Evolutionary conservation across 139 green algal species (phyloP), one percentile per base, ranked within the genome.

Genomic region (Coelastrella sp.): DNA sequence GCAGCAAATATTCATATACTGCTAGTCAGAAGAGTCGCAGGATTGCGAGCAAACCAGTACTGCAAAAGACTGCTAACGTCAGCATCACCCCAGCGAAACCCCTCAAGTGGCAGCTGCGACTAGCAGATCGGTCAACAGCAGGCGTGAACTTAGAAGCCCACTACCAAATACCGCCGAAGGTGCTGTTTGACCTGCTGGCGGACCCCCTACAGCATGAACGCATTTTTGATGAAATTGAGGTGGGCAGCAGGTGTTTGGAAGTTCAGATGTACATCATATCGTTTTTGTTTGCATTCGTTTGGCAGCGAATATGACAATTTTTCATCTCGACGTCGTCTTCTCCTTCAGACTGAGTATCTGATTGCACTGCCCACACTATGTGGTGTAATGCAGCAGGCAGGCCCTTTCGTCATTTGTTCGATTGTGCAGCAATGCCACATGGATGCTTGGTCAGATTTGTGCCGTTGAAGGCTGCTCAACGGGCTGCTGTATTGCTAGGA

Each of bases 171-270:
- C 72, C 59, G 6, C 83, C 82, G 3, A 57, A 75, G 60, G 76
- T 91, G 20, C 22, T 95, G 61, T 95, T 94, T 81, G 79, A 91
- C 56, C 85, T 94, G 19, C 90, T 95, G 59, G 78, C 90, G 0
- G 86, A 95, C 76, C 92, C 92, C 1, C 60, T 73, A 22, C 60
- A 91, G 20, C 93, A 95, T 57, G 90, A 81, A 15, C 4, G 19
- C 57, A 91, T 91, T 82, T 95, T 95, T 65, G 81, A 90, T 6
- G 88, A 84, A 63, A 94, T 95, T 27, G 79, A 93, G 93, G 91
- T 94, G 49, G n/a, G 82, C 82, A 87, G 60, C 82, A 78, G 82
- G 10, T 35, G 68, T 19, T 7, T 24, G 19, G 7, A 87, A 24
- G 20, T 35, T 14, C n/a, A 73, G 80, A 9, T 63, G 56, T 22